These are phyloP conservation scores for Epichloe glyceriae DNA, from an alignment of 2,329 filamentous ascomycete species.

Conservation along the genomic window DNA sequence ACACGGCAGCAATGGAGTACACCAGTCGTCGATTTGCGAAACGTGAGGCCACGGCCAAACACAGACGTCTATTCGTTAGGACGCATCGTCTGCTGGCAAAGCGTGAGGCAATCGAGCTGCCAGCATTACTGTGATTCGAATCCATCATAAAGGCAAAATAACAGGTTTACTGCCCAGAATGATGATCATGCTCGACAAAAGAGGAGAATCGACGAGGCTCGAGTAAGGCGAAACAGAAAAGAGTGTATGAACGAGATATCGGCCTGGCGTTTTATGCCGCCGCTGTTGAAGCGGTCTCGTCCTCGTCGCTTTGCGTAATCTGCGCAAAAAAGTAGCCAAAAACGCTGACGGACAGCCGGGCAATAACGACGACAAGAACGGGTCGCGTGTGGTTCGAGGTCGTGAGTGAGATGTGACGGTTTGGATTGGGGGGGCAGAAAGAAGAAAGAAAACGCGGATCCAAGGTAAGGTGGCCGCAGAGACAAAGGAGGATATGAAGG, in stretches of 20 bases:
- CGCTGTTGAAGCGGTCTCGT: no score
- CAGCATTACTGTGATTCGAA: not conserved
- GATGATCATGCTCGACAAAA: slow-evolving; percentile 1
- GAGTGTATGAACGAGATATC: no score
- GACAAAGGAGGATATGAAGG: not conserved
- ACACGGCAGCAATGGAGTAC: slow-evolving; percentile 19
- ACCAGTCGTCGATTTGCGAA: slow-evolving; percentile 18
- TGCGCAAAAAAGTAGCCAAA: no score
- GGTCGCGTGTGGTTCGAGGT: not conserved
- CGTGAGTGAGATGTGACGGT: not conserved
- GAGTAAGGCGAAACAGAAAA: no score
- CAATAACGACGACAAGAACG: not conserved
- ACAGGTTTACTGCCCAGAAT: not conserved
- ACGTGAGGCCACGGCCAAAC: slow-evolving; percentile 9
- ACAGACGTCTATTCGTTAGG: slow-evolving; percentile 6
- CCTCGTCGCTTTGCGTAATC: no score
- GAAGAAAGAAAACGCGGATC: not conserved
- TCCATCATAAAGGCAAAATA: slow-evolving; percentile 1
- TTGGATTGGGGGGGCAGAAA: not conserved
- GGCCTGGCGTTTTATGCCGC: no score
- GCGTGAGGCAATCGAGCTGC: slow-evolving; percentile 1
- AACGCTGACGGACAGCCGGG: not conserved
- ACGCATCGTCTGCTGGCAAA: slow-evolving; percentile 2
- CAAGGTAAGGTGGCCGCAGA: not conserved
- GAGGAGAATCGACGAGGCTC: not conserved